Base-by-base conservation (phyloP, 2,329 filamentous ascomycete species). In the Aspergillus sp. region DNA sequence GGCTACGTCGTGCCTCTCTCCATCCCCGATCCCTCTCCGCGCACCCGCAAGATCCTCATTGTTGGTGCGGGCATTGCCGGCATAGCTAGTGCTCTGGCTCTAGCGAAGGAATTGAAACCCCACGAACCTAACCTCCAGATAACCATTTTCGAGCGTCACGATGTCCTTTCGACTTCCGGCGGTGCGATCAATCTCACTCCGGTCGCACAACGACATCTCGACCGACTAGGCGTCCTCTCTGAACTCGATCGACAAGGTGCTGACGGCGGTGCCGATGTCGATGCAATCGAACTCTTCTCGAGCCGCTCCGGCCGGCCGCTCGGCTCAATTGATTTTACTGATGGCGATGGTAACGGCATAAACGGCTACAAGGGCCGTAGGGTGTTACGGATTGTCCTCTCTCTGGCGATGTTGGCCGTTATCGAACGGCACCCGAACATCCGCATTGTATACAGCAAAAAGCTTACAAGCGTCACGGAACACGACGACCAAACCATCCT, bases 111-210 rank as follows among this genome's bases (percentile, higher is more conserved):
- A 54, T 62, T 75, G 12, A 60, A 68, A 3, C 72, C 71, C 0
- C 69, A 67, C 27, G 64, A 73, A 15, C 70, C 72, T 1, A 65
- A 70, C 27, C 57, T 75, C 19, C 66, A 69, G 31, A 77, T 77
- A 58, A 73, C 66, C 2, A 58, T 77, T 21, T 77, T 70, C 56
- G 77, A 79, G 60, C 70, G 76, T 21, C 71, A 76, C 56, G 68
- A 74, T 15, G 62, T 76, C 7, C 70, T 76, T 6, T 75, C 76
- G 0, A 79, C 76, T 5, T 73, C 75, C 12, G 77, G 77, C 8
- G 77, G 77, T 9, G 76, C 77, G 4, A 76, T 80, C 56, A 77
- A 77, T 56, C 63, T 80, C 17, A 78, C 76, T 0, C 77, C 77
- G 1, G 76, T 77, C 9, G 77, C 76, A 3, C 70, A 79, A 40